phyloP scores from a whole-genome alignment of 163 green algal species.

The Scenedesmus sp. region DNA sequence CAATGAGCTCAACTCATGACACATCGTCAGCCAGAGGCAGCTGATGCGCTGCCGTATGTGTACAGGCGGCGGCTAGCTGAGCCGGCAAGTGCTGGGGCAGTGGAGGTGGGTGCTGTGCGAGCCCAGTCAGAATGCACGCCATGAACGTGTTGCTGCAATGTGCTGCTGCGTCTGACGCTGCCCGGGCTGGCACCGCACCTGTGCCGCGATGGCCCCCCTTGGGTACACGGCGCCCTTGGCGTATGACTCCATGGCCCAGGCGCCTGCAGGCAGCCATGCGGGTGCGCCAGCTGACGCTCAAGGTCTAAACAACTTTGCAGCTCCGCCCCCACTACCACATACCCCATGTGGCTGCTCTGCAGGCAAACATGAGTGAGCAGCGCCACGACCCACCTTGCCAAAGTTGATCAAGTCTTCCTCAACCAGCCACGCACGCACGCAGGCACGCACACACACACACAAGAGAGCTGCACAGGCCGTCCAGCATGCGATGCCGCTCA shows the following conservation, averaged over 20 bases:
- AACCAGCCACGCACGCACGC: too few relatives aligned
- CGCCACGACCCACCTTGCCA: too few relatives aligned
- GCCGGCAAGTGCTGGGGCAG: background rate
- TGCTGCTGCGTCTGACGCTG: background rate
- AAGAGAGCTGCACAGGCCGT: background rate
- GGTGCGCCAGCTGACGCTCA: background rate
- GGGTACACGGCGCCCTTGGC: slow-evolving; percentile 63
- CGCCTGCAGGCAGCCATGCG: slow-evolving; percentile 33
- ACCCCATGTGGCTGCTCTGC: too few relatives aligned
- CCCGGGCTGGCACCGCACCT: slow-evolving; percentile 58
- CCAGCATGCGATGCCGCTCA: background rate
- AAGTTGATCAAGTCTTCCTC: too few relatives aligned
- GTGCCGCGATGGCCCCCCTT: slow-evolving; percentile 72
- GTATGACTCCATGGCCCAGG: slow-evolving; percentile 75
- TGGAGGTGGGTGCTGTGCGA: too few relatives aligned
- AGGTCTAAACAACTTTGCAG: too few relatives aligned
- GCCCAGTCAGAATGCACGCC: background rate
- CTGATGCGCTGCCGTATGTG: background rate
- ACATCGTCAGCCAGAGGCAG: background rate
- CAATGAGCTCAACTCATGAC: too few relatives aligned
- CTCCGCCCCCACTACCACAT: too few relatives aligned
- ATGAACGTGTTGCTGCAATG: background rate
- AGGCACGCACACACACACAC: background rate
- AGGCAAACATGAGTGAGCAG: too few relatives aligned
- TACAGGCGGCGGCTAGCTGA: too few relatives aligned